These are phyloP conservation scores for Juncus inflexus DNA, from an alignment of 176 grass and related monocot species.

Conservation along the genomic window DNA sequence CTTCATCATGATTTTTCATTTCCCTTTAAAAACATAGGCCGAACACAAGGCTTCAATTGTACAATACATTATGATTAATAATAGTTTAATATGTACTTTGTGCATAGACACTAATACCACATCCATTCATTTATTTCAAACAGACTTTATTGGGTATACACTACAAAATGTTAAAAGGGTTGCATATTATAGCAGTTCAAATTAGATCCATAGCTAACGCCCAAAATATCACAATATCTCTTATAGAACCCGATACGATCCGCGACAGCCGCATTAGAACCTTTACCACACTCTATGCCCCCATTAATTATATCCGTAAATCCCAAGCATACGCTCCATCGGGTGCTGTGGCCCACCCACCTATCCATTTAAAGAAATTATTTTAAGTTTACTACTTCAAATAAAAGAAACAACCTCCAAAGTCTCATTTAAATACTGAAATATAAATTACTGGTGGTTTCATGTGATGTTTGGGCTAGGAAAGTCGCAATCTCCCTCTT, in stretches of 20 bases:
- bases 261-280: background rate
- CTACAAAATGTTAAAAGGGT: slow-evolving; percentile 21
- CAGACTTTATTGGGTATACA: background rate
- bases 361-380: background rate
- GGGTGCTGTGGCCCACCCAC: slow-evolving; percentile 36
- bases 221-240: slow-evolving; percentile 42
- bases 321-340: slow-evolving; percentile 47
- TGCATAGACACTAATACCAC: background rate
- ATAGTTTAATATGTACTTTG: too few relatives aligned
- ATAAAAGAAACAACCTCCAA: too few relatives aligned
- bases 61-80: too few relatives aligned
- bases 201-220: slow-evolving; percentile 35
- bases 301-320: too few relatives aligned
- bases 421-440: too few relatives aligned
- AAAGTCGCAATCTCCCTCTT: slow-evolving; percentile 58
- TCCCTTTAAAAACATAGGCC: too few relatives aligned
- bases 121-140: slow-evolving; percentile 11
- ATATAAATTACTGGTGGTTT: slow-evolving; percentile 33
- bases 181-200: slow-evolving; percentile 40
- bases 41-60: too few relatives aligned
- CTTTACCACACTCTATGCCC: slow-evolving; percentile 48
- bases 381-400: too few relatives aligned
- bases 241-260: slow-evolving; percentile 53
- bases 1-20: too few relatives aligned
- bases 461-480: slow-evolving; percentile 56